Percentiles rank a stretch among this genome's conserved stretches.
These are phyloP conservation scores for Fallopia convolvulus DNA, from an alignment of 148 eudicot genomes.

Conservation along the genomic window DNA sequence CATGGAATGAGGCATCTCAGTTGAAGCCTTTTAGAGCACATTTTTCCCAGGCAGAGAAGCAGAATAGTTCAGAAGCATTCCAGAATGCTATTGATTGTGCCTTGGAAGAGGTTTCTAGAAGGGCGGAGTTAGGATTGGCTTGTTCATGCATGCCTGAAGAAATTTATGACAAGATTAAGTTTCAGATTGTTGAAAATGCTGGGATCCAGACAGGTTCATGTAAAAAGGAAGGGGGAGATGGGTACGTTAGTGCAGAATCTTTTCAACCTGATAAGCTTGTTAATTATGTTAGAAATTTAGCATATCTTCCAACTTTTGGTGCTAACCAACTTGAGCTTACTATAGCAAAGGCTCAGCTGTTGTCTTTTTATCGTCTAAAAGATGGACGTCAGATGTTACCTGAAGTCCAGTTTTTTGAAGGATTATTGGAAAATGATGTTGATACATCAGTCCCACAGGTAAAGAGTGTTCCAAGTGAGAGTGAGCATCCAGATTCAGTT, in stretches of 20 bases:
- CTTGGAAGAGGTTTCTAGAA: constrained; percentile 72
- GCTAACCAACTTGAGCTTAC: constrained; percentile 49
- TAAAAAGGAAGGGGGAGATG: constrained; percentile 44
- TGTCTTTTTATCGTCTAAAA: constrained; percentile 51
- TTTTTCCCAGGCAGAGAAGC: constrained; percentile 72
- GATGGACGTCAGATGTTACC: constrained; percentile 39
- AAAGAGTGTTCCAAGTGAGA: constrained; percentile 21
- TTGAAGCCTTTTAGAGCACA: constrained; percentile 64
- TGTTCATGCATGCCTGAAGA: constrained; percentile 70
- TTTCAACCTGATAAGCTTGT: constrained; percentile 60
- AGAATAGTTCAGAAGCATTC: constrained; percentile 63
- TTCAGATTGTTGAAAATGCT: constrained; percentile 60
- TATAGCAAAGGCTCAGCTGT: constrained; percentile 66
- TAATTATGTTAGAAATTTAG: constrained; percentile 50
- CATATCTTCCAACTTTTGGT: constrained; percentile 42
- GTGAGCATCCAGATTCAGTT: constrained; percentile 26
- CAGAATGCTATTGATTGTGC: constrained; percentile 76
- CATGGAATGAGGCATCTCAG: constrained; percentile 76
- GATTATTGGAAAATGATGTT: constrained; percentile 33
- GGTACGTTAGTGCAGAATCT: constrained; percentile 29
- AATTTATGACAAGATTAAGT: constrained; percentile 38
- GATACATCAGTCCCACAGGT: constrained; percentile 16
- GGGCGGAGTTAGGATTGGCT: constrained; percentile 68
- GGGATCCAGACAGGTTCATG: constrained; percentile 64
- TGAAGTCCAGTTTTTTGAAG: constrained; percentile 43